phyloP scores from a whole-genome alignment of 2,329 filamentous ascomycete species.

The Xylaria arbuscula region DNA sequence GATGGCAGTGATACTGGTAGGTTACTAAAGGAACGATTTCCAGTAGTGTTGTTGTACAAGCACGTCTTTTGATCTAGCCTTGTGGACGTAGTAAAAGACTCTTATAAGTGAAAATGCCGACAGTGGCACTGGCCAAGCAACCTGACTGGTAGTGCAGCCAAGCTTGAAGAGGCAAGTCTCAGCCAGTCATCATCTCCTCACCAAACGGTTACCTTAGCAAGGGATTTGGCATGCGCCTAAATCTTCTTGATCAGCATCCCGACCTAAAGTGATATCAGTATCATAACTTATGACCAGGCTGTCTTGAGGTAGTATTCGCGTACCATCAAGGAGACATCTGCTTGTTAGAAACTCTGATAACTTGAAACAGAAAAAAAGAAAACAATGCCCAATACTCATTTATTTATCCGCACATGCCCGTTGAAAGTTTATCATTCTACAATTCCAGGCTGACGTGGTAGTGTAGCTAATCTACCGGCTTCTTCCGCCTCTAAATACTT shows the following conservation, averaged over 20 bases:
- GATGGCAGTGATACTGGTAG: neutral
- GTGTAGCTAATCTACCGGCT: neutral
- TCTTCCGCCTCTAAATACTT: neutral
- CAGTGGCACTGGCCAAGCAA: neutral
- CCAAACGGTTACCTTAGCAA: neutral
- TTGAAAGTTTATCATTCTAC: conserved; percentile 1
- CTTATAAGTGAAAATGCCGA: neutral
- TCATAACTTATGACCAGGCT: neutral
- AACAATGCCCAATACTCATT: neutral
- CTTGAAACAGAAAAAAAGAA: neutral
- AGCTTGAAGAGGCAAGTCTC: neutral
- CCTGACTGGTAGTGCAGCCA: neutral
- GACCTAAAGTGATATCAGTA: neutral
- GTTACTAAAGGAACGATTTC: neutral
- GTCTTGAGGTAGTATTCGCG: neutral
- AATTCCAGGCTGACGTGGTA: neutral
- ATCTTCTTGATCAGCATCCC: neutral
- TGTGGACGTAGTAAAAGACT: neutral
- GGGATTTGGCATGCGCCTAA: neutral
- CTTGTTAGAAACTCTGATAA: neutral
- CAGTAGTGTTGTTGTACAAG: conserved; percentile 7
- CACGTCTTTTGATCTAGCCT: neutral
- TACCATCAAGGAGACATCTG: neutral
- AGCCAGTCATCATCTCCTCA: conserved; percentile 3
- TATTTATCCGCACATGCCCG: neutral